phyloP scores from a whole-genome alignment of 148 eudicot species.

The Rhododendron henanense region DNA sequence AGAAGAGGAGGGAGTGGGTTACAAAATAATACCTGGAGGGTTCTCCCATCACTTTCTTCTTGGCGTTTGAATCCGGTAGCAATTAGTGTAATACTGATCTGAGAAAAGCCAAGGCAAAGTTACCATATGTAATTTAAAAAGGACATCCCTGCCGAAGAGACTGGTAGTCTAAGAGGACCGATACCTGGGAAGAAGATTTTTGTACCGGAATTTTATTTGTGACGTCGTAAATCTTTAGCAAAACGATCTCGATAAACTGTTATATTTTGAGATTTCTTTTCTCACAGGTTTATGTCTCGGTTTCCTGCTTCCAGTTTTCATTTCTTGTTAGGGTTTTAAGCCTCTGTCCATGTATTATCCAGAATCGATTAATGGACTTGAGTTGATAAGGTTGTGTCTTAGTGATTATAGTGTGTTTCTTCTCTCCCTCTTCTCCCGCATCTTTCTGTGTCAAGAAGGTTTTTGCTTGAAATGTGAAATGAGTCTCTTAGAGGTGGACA shows the following conservation, averaged over 20 bases:
- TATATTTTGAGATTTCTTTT: not conserved
- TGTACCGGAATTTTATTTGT: not conserved
- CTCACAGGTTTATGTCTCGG: not conserved
- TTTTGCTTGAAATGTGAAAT: not conserved
- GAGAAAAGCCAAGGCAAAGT: not conserved
- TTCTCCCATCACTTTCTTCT: slow-evolving; percentile 21
- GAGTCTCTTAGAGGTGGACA: not conserved
- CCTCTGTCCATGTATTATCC: not conserved
- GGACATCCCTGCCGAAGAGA: not conserved
- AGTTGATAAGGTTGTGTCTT: not conserved
- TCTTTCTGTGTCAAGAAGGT: not conserved
- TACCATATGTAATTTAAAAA: not conserved
- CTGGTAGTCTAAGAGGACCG: not conserved
- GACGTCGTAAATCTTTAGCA: not conserved
- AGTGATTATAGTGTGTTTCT: not conserved
- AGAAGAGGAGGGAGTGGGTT: not conserved
- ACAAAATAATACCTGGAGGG: slow-evolving; percentile 2
- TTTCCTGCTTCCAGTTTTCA: not conserved
- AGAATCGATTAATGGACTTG: not conserved
- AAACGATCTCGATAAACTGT: not conserved
- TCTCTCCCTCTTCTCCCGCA: not conserved
- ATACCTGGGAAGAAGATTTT: not conserved
- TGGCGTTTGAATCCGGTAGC: slow-evolving; percentile 30
- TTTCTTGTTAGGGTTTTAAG: not conserved
- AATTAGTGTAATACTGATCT: slow-evolving; percentile 28